phyloP scores from a whole-genome alignment of 768 basidiomycete species.

The Lactarius vividus region DNA sequence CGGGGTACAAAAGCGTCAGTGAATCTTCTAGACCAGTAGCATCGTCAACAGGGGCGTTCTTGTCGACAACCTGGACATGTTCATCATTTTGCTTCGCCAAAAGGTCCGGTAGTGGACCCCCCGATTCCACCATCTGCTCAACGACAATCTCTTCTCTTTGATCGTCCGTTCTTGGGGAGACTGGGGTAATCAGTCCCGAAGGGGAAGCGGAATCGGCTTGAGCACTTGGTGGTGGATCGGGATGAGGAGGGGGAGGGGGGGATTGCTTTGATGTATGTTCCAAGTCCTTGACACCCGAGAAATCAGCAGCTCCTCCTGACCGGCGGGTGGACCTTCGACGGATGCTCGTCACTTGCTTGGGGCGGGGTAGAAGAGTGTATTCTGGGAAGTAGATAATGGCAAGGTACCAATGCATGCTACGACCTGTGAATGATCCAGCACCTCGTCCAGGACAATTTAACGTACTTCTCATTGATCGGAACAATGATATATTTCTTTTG shows the following conservation, averaged over 20 bases:
- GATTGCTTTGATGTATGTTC: slow-evolving; percentile 1
- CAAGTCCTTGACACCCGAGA: not conserved
- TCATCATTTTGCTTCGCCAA: not conserved
- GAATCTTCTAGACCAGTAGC: not conserved
- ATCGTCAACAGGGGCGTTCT: not conserved
- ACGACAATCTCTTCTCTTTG: slow-evolving; percentile 24
- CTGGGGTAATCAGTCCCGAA: slow-evolving; percentile 13
- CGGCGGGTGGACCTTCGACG: slow-evolving; percentile 23
- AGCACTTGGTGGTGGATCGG: slow-evolving; percentile 11
- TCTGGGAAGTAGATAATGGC: slow-evolving; percentile 89
- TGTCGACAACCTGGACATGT: not conserved
- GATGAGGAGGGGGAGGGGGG: slow-evolving; percentile 4
- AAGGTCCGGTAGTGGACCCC: not conserved
- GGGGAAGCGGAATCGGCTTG: not conserved
- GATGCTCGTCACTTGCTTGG: slow-evolving; percentile 23
- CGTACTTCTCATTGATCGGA: slow-evolving; percentile 95
- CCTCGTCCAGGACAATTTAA: slow-evolving; percentile 3
- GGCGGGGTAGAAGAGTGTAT: slow-evolving; percentile 50
- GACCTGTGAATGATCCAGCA: not conserved
- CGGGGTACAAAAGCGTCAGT: slow-evolving; percentile 14
- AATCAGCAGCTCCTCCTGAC: slow-evolving; percentile 15
- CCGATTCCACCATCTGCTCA: slow-evolving; percentile 23
- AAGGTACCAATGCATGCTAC: slow-evolving; percentile 94
- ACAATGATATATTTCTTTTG: slow-evolving; percentile 89
- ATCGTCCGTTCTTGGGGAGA: slow-evolving; percentile 19